phyloP scores from a whole-genome alignment of 2,329 filamentous ascomycete species.

The Sporothrix mexicana region DNA sequence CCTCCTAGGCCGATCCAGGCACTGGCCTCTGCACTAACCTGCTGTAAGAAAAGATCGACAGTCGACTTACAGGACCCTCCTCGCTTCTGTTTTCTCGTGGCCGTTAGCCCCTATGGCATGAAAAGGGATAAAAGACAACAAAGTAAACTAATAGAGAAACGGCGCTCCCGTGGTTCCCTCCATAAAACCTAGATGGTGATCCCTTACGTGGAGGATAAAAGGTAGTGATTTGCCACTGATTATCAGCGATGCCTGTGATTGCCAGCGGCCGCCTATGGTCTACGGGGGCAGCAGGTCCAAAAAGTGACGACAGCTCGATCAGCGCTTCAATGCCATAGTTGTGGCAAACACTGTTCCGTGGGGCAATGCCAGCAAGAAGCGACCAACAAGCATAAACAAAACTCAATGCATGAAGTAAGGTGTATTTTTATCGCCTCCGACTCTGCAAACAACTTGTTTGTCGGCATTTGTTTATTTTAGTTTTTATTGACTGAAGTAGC shows the following conservation, averaged over 20 bases:
- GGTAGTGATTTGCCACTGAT: background rate
- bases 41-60: constrained; percentile 8
- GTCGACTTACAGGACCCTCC: background rate
- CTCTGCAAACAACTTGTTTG: too few relatives aligned
- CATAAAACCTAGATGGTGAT: background rate
- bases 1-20: background rate
- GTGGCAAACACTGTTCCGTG: background rate
- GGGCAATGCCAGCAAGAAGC: background rate
- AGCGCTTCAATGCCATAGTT: constrained; percentile 6
- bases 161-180: background rate
- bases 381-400: background rate
- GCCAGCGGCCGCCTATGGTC: background rate
- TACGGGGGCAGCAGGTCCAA: background rate
- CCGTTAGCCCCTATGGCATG: too few relatives aligned
- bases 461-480: background rate
- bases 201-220: background rate
- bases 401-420: background rate
- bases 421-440: background rate
- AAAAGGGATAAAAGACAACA: background rate
- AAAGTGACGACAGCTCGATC: background rate
- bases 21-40: constrained; percentile 1
- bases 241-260: background rate
- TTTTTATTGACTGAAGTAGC: background rate
- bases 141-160: background rate
- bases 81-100: background rate